phyloP scores from a whole-genome alignment of 495 filamentous ascomycete genomes.

The Penicillium soppii region DNA sequence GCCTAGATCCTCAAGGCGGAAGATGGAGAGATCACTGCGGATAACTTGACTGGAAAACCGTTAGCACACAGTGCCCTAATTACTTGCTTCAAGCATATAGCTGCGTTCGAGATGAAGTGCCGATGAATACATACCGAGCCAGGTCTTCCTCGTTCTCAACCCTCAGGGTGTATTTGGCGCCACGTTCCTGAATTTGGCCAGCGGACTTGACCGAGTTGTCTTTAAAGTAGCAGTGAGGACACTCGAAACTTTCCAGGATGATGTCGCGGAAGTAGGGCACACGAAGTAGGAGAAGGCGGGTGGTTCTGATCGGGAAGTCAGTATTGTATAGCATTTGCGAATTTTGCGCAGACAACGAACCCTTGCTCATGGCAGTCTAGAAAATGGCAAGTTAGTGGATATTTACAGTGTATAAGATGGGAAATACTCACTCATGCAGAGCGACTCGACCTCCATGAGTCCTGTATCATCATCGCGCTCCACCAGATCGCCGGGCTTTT shows the following conservation, averaged over 20 bases:
- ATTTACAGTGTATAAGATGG: background rate
- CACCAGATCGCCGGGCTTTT: slow-evolving; percentile 44
- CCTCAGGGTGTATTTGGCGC: slow-evolving; percentile 73
- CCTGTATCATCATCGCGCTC: slow-evolving; percentile 46
- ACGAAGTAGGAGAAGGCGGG: slow-evolving; percentile 79
- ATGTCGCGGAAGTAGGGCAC: slow-evolving; percentile 97
- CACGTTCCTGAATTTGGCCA: slow-evolving; percentile 84
- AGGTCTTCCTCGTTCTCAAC: slow-evolving; percentile 64
- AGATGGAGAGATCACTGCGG: slow-evolving; percentile 80
- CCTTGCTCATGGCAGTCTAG: slow-evolving; percentile 76
- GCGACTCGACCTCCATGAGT: slow-evolving; percentile 55
- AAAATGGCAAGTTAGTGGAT: background rate
- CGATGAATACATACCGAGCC: background rate
- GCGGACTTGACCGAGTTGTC: slow-evolving; percentile 93
- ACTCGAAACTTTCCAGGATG: slow-evolving; percentile 94
- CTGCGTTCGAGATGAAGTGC: too few relatives aligned
- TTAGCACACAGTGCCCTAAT: background rate
- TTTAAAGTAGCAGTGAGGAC: slow-evolving; percentile 79
- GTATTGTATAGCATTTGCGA: background rate
- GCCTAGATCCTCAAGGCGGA: slow-evolving; percentile 65
- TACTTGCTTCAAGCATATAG: too few relatives aligned
- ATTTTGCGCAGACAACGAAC: slow-evolving; percentile 29
- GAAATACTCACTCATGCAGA: slow-evolving; percentile 62
- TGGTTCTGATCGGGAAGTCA: slow-evolving; percentile 48
- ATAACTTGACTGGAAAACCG: slow-evolving; percentile 66